Percentiles rank a stretch among this genome's conserved stretches.
Evolutionary conservation across 768 basidiomycete genomes (phyloP).

Genomic region (Suillus subaureus): DNA sequence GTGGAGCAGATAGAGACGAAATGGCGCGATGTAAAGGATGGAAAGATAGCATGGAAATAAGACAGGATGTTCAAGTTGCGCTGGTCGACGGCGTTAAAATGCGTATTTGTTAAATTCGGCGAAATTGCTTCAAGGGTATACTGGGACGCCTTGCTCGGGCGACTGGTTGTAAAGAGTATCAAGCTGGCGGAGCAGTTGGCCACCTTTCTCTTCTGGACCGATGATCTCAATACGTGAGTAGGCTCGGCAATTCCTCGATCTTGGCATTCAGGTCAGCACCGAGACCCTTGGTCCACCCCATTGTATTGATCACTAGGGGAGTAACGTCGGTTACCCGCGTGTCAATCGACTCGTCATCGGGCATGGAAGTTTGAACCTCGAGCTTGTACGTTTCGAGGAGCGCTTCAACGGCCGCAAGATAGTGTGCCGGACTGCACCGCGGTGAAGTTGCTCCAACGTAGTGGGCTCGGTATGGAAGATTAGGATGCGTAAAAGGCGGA

Average conservation of each 20-base stretch:
- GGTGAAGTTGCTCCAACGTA: constrained; percentile 83
- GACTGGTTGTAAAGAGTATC: constrained; percentile 10
- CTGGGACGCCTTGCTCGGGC: neutral
- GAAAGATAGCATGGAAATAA: constrained; percentile 67
- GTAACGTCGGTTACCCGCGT: constrained; percentile 55
- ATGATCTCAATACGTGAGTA: constrained; percentile 33
- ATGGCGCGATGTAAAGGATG: constrained; percentile 15
- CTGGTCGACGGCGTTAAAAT: constrained; percentile 60
- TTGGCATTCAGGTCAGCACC: constrained; percentile 76
- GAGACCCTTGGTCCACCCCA: constrained; percentile 96
- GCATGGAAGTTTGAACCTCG: constrained; percentile 54
- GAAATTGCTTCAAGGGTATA: constrained; percentile 46
- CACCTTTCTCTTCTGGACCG: constrained; percentile 26
- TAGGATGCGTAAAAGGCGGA: constrained; percentile 86
- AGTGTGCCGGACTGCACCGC: constrained; percentile 72
- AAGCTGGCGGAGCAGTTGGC: constrained; percentile 14
- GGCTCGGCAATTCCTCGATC: constrained; percentile 70
- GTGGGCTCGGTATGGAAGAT: constrained; percentile 71
- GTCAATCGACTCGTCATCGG: constrained; percentile 32
- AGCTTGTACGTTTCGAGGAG: constrained; percentile 68
- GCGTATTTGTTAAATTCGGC: constrained; percentile 26
- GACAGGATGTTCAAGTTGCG: constrained; percentile 72
- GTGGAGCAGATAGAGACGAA: constrained; percentile 19
- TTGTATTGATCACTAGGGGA: constrained; percentile 91
- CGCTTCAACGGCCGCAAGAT: constrained; percentile 67